These are phyloP conservation scores for Pezizomycotina sp. DNA, from an alignment of 2,329 filamentous ascomycete species.

Conservation along the genomic window DNA sequence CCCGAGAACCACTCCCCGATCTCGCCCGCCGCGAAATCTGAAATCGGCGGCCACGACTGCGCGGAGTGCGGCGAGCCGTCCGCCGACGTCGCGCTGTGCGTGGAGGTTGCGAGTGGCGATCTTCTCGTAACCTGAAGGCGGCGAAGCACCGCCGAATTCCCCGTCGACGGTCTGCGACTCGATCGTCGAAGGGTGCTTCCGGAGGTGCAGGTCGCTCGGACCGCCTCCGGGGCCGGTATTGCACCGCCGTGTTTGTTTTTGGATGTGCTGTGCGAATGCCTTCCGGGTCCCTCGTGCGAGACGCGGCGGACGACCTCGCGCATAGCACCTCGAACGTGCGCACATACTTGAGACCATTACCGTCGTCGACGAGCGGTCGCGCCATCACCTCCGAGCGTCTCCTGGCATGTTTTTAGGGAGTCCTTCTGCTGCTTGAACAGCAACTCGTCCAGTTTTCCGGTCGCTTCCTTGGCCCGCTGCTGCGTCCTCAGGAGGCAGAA, in stretches of 20 bases:
- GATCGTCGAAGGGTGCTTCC: too few relatives aligned
- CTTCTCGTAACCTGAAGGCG: constrained; percentile 19
- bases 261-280: too few relatives aligned
- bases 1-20: constrained; percentile 18
- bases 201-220: too few relatives aligned
- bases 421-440: constrained; percentile 18
- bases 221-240: too few relatives aligned
- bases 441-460: too few relatives aligned
- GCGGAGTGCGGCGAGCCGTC: constrained; percentile 5
- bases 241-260: too few relatives aligned
- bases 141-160: constrained; percentile 16
- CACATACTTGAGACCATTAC: constrained; percentile 16
- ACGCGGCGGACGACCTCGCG: constrained; percentile 14
- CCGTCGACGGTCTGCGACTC: constrained; percentile 14
- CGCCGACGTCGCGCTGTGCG: constrained; percentile 7
- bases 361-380: constrained; percentile 16
- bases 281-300: constrained; percentile 9
- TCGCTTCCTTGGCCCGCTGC: constrained; percentile 14
- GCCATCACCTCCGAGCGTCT: constrained; percentile 18
- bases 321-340: constrained; percentile 19
- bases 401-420: constrained; percentile 14
- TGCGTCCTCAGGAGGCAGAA: constrained; percentile 15
- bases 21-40: too few relatives aligned
- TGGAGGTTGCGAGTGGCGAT: too few relatives aligned
- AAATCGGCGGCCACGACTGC: constrained; percentile 16